Evolutionary conservation across 192 early-diverging fungal species (phyloP).

Genomic region (Gorgonomyces haynaldii): DNA sequence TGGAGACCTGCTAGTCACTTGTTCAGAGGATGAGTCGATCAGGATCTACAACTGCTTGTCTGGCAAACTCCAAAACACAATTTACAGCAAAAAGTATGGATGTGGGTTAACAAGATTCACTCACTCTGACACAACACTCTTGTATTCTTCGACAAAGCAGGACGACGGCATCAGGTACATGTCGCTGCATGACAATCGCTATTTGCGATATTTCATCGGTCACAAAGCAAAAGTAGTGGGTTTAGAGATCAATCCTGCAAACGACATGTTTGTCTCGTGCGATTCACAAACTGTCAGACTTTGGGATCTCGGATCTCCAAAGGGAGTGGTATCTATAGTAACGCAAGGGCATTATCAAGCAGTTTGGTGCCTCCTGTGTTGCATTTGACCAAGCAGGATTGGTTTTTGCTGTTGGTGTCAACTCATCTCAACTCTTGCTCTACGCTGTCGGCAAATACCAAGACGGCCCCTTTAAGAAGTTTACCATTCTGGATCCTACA

Average conservation of each 20-base stretch:
- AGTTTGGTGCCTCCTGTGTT: too few relatives aligned
- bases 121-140: conserved; percentile 60
- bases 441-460: conserved; percentile 60
- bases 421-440: conserved; percentile 42
- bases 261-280: conserved; percentile 65
- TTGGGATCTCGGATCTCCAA: conserved; percentile 67
- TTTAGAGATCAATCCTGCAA: conserved; percentile 71
- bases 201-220: conserved; percentile 83
- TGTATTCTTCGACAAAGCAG: conserved; percentile 91
- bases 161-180: conserved; percentile 90
- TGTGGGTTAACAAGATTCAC: conserved; percentile 82
- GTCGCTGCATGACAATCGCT: conserved; percentile 90
- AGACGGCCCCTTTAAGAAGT: neutral
- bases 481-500: neutral
- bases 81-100: conserved; percentile 94
- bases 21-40: conserved; percentile 76
- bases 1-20: conserved; percentile 56
- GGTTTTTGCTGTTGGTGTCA: conserved; percentile 59
- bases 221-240: conserved; percentile 65
- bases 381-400: conserved; percentile 70
- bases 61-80: conserved; percentile 59
- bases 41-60: conserved; percentile 69
- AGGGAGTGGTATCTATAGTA: conserved; percentile 34
- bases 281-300: conserved; percentile 65
- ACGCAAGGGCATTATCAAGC: conserved; percentile 5